These are phyloP conservation scores for Fusarium nodosum DNA, from an alignment of 2,329 filamentous ascomycete species.

Conservation along the genomic window DNA sequence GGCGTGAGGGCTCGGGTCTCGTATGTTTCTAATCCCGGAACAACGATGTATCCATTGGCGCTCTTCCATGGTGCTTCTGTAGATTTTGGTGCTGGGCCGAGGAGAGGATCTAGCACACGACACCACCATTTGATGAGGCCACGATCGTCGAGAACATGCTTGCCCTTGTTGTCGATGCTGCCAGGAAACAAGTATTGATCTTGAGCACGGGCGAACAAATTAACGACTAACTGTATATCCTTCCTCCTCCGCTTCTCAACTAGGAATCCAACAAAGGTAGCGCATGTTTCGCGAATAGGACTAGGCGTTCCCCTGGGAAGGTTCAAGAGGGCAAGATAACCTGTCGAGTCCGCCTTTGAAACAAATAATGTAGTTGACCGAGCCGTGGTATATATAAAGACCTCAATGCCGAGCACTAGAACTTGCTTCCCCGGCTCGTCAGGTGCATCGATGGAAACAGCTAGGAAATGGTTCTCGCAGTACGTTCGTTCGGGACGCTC, in stretches of 20 bases:
- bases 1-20: constrained; percentile 88
- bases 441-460: constrained; percentile 61
- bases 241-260: constrained; percentile 74
- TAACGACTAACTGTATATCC: constrained; percentile 80
- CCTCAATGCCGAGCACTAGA: constrained; percentile 85
- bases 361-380: constrained; percentile 90
- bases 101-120: constrained; percentile 82
- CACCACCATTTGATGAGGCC: constrained; percentile 98
- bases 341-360: constrained; percentile 96
- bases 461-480: constrained; percentile 84
- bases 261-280: constrained; percentile 82
- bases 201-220: constrained; percentile 91
- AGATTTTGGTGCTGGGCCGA: constrained; percentile 62
- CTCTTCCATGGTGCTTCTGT: constrained; percentile 56
- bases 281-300: constrained; percentile 79
- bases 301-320: constrained; percentile 75
- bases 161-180: constrained; percentile 84
- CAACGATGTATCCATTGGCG: constrained; percentile 83
- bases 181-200: constrained; percentile 95
- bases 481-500: constrained; percentile 81
- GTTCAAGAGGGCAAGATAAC: constrained; percentile 78
- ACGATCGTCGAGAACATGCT: constrained; percentile 93
- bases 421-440: constrained; percentile 61
- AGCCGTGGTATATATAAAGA: constrained; percentile 87
- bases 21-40: constrained; percentile 86